Evolutionary conservation across 2,329 filamentous ascomycete genomes (phyloP), one percentile per base, ranked within the genome.

Genomic region (Elsinoe batatas): DNA sequence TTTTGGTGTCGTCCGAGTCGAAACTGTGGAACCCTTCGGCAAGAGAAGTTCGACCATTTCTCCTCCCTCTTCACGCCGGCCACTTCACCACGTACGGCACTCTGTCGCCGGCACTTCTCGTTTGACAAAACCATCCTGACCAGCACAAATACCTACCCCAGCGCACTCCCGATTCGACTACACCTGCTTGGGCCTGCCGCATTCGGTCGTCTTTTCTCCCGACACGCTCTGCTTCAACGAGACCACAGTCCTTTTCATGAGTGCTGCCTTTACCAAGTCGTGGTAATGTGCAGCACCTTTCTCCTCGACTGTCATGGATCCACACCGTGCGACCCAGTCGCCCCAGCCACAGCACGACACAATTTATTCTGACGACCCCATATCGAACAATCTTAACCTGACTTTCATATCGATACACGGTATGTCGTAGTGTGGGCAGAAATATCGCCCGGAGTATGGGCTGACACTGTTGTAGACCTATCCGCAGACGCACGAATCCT

Each of bases 381-480:
- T 47, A 47, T 26, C 17, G 7, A 44, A 55, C 40, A 55, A 55
- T 26, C 30, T 60, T 40, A 57, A 60, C 26, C 53, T 60, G 62
- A 93, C 88, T 32, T 94, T 94, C 73, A 93, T 94, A 74, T 90
- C 88, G 62, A 93, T 94, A 67, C 88, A 93, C 68, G 88, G 88
- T 87, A 73, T 74, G 83, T 76, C 36, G 32, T 35, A 33, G 13
- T 7, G 26, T n/a, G 33, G 26, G 12, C 47, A 26, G 32, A 18
- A 26, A 20, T 3, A 22, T 13, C 26, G 11, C 20, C 22, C 33
- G 30, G 13, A 37, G 17, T 2, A 26, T 26, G 17, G 12, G n/a
- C 26, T 33, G 37, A 18, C 42, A 44, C 47, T 12, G 15, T 26
- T 1, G 4, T 56, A 91, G 88, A 91, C 70, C 77, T 91, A 58